Conservation (phyloP, 2,329 filamentous ascomycete species). For the Dothistroma pini region DNA sequence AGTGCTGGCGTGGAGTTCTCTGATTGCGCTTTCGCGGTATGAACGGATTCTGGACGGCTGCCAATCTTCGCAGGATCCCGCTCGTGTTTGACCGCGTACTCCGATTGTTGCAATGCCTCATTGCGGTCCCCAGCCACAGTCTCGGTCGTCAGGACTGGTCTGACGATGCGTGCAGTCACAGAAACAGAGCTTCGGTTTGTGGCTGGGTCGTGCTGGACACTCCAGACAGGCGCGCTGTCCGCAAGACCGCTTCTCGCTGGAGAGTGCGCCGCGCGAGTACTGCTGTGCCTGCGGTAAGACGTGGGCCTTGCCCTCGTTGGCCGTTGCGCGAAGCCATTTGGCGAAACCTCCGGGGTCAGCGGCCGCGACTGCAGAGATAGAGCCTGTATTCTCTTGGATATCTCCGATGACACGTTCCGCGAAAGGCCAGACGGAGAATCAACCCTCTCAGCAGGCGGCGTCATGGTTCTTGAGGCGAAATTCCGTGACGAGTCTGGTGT, state of each 20-base stretch:
- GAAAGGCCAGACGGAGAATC: constrained; percentile 45
- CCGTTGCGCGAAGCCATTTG: constrained; percentile 9
- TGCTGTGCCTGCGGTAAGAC: constrained; percentile 22
- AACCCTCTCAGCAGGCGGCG: constrained; percentile 34
- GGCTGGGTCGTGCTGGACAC: constrained; percentile 36
- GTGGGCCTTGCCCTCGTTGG: constrained; percentile 17
- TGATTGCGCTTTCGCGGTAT: constrained; percentile 3
- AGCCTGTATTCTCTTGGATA: constrained; percentile 91
- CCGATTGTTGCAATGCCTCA: constrained; percentile 47
- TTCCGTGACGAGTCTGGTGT: not conserved
- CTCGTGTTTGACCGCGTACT: constrained; percentile 61
- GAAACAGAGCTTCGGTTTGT: constrained; percentile 71
- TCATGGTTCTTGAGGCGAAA: constrained; percentile 2
- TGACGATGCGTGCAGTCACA: constrained; percentile 78
- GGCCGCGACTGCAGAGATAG: constrained; percentile 53
- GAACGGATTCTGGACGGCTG: constrained; percentile 1
- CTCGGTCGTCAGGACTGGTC: constrained; percentile 45
- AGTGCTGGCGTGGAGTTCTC: constrained; percentile 12
- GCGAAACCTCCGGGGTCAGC: constrained; percentile 16
- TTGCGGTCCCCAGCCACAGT: constrained; percentile 35
- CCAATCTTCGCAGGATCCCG: constrained; percentile 9
- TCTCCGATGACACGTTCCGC: constrained; percentile 79
- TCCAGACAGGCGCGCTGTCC: constrained; percentile 38
- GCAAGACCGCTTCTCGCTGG: constrained; percentile 10
- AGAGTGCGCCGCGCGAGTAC: constrained; percentile 19